These are phyloP conservation scores for Penicillium tannophilum DNA, from an alignment of 495 filamentous ascomycete species.

Conservation along the genomic window DNA sequence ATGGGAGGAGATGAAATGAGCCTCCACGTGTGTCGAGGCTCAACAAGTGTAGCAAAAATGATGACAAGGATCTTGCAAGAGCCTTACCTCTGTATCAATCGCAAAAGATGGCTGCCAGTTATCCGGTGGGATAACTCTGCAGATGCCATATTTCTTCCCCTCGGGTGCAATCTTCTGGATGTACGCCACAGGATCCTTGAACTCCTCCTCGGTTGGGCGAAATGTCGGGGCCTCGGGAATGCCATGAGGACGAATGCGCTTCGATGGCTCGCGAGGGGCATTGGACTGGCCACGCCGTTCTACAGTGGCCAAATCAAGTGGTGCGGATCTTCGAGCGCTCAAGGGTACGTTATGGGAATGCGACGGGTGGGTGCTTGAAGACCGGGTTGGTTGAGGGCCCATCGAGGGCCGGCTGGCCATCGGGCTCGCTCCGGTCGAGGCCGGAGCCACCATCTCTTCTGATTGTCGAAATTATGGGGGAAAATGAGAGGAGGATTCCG, in stretches of 20 bases:
- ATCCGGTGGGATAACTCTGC: slow-evolving; percentile 92
- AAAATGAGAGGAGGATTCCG: slow-evolving; percentile 18
- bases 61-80: slow-evolving; percentile 8
- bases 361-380: slow-evolving; percentile 47
- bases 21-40: not conserved
- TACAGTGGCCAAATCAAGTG: slow-evolving; percentile 85
- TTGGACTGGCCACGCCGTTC: slow-evolving; percentile 83
- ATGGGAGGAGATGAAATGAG: not conserved
- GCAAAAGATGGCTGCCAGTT: slow-evolving; percentile 93
- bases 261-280: slow-evolving; percentile 71
- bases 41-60: slow-evolving; percentile 11
- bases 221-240: slow-evolving; percentile 91
- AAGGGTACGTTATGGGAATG: slow-evolving; percentile 62
- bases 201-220: slow-evolving; percentile 89
- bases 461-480: slow-evolving; percentile 14
- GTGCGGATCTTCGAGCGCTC: slow-evolving; percentile 68
- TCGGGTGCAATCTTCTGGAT: slow-evolving; percentile 87
- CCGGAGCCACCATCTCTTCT: slow-evolving; percentile 54
- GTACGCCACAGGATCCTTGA: slow-evolving; percentile 89
- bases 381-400: slow-evolving; percentile 42
- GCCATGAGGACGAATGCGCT: slow-evolving; percentile 76
- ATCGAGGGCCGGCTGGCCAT: slow-evolving; percentile 40
- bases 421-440: slow-evolving; percentile 48
- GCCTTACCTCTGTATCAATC: slow-evolving; percentile 90
- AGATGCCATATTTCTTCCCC: slow-evolving; percentile 82